Percentiles rank a stretch among this genome's conserved stretches.
Conservation (phyloP, 2,329 filamentous ascomycete genomes). For the Plenodomus lindquistii region DNA sequence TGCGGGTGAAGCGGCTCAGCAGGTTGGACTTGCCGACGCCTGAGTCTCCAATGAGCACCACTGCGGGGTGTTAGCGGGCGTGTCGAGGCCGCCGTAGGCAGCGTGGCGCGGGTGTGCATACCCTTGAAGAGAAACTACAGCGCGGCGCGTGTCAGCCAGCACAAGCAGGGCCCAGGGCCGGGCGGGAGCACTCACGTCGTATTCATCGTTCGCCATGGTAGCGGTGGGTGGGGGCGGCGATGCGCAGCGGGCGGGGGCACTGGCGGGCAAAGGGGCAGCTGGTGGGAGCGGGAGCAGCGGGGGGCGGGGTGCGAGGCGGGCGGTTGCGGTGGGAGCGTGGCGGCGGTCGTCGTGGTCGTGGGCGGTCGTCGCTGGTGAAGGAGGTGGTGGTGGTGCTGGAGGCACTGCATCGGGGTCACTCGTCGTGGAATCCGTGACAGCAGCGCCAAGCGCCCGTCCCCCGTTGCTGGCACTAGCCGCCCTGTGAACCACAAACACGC, state of each 20-base stretch:
- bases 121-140: conserved; percentile 98
- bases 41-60: conserved; percentile 98
- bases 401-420: background rate
- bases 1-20: conserved; percentile 97
- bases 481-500: background rate
- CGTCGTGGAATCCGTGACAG: background rate
- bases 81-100: conserved; percentile 15
- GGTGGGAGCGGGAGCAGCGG: background rate
- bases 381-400: background rate
- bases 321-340: background rate
- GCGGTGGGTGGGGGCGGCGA: conserved; percentile 34
- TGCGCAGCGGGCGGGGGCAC: conserved; percentile 12
- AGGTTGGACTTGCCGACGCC: conserved; percentile 99
- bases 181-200: conserved; percentile 74
- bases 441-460: background rate
- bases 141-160: conserved; percentile 10
- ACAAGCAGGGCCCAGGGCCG: background rate
- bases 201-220: conserved; percentile 98
- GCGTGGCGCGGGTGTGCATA: conserved; percentile 47
- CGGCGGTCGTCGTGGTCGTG: background rate
- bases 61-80: conserved; percentile 55
- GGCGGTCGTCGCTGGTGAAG: background rate
- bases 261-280: conserved; percentile 2
- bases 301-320: background rate
- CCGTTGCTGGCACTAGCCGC: background rate